These are phyloP conservation scores for Scheffersomyces insectosa DNA, from an alignment of 1,139 yeast genomes.

Conservation along the genomic window DNA sequence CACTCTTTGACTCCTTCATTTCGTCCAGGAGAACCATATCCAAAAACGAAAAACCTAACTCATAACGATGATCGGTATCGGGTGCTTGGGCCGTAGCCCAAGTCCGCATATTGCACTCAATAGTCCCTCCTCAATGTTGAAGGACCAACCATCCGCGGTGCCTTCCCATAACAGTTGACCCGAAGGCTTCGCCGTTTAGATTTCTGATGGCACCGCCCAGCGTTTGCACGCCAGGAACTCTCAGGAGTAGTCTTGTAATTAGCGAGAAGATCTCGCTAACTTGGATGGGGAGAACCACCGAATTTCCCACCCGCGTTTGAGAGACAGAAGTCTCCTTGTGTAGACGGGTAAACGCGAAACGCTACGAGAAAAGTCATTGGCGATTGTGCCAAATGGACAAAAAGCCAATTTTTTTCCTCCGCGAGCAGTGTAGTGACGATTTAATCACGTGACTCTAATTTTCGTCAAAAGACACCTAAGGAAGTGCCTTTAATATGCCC, in stretches of 20 bases:
- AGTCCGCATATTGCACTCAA: conserved; percentile 82
- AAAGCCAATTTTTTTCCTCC: too few relatives aligned
- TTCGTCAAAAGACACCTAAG: too few relatives aligned
- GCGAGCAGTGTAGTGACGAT: too few relatives aligned
- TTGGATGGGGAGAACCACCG: conserved; percentile 73
- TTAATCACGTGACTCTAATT: too few relatives aligned
- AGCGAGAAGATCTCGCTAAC: conserved; percentile 11
- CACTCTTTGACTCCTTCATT: neutral
- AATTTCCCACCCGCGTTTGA: conserved; percentile 73
- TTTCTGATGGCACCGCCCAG: conserved; percentile 78
- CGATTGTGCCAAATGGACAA: conserved; percentile 28
- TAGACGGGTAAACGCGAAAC: conserved; percentile 71
- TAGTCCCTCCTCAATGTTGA: conserved; percentile 41
- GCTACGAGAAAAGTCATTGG: conserved; percentile 43
- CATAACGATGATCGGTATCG: conserved; percentile 79
- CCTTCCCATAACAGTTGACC: conserved; percentile 58
- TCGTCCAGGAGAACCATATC: neutral
- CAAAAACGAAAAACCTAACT: conserved; percentile 33
- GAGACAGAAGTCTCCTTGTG: conserved; percentile 37
- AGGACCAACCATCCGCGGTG: conserved; percentile 72
- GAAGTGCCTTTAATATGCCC: too few relatives aligned
- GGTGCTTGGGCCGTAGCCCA: conserved; percentile 46
- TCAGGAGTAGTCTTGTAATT: conserved; percentile 51
- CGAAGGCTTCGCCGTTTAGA: conserved; percentile 16
- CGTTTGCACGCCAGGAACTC: conserved; percentile 73